phyloP scores from a whole-genome alignment of 164 flowering plant genomes.

The Vitis labrusca region DNA sequence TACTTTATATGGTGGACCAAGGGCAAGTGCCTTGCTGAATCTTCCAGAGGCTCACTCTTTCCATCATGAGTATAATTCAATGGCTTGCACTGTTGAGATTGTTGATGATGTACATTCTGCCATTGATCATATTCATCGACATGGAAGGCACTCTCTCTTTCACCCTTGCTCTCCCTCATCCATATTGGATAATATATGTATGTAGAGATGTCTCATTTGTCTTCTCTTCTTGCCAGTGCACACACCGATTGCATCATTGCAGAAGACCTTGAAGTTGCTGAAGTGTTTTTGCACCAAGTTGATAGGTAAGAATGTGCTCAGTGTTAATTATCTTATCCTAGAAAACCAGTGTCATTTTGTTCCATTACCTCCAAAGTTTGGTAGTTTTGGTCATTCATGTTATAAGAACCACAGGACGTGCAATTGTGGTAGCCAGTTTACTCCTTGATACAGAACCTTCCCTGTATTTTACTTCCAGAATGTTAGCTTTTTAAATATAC shows the following conservation, averaged over 20 bases:
- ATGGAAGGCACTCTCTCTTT: constrained; percentile 72
- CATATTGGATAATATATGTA: background rate
- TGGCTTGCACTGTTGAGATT: constrained; percentile 87
- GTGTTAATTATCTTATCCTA: background rate
- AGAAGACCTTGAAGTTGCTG: constrained; percentile 76
- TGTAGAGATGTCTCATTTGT: background rate
- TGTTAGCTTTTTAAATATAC: too few species aligned
- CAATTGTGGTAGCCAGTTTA: background rate
- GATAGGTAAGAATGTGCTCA: constrained; percentile 61
- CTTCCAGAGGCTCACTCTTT: constrained; percentile 61
- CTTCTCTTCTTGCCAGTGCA: constrained; percentile 53
- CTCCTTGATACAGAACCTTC: background rate
- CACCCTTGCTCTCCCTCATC: background rate
- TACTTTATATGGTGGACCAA: constrained; percentile 81
- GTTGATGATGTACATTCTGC: constrained; percentile 90
- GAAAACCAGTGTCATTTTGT: background rate
- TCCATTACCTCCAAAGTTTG: background rate
- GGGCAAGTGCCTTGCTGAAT: constrained; percentile 54
- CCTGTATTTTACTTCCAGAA: background rate
- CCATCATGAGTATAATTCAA: constrained; percentile 86
- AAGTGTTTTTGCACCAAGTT: constrained; percentile 71
- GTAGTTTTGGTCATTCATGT: background rate
- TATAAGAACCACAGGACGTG: background rate
- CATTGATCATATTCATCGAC: constrained; percentile 83
- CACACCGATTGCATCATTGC: constrained; percentile 91